phyloP scores from a whole-genome alignment of 2,329 filamentous ascomycete species.

The Myriosclerotinia scirpicola region DNA sequence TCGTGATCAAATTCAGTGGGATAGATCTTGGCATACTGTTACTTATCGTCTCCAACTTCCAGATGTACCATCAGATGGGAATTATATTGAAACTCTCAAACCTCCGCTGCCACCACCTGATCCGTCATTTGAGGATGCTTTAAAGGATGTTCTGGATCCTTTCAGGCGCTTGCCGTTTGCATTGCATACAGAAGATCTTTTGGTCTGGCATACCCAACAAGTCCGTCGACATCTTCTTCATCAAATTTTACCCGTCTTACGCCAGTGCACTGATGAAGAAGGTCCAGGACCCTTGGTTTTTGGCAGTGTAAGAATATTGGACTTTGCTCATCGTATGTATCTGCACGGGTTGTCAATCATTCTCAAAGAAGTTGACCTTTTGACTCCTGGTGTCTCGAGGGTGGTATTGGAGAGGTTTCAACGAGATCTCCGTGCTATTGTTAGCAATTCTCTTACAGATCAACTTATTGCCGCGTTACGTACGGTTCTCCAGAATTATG shows the following conservation, averaged over 20 bases:
- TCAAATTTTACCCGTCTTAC: conserved; percentile 57
- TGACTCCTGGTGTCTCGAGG: conserved; percentile 40
- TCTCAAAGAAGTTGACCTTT: conserved; percentile 46
- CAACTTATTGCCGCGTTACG: conserved; percentile 55
- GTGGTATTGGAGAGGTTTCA: conserved; percentile 53
- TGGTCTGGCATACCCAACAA: conserved; percentile 62
- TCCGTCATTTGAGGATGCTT: conserved; percentile 49
- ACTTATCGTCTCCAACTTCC: conserved; percentile 58
- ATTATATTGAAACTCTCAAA: conserved; percentile 28
- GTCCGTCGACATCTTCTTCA: conserved; percentile 60
- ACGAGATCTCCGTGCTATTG: conserved; percentile 62
- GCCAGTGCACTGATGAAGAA: conserved; percentile 43
- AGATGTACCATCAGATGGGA: conserved; percentile 51
- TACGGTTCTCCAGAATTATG: conserved; percentile 54
- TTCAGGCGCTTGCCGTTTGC: conserved; percentile 49
- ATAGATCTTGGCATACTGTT: conserved; percentile 62
- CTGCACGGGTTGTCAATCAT: conserved; percentile 55
- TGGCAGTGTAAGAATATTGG: conserved; percentile 57
- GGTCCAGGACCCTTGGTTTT: conserved; percentile 49
- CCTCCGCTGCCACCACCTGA: conserved; percentile 38
- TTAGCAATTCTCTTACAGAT: conserved; percentile 61
- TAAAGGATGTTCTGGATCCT: conserved; percentile 55
- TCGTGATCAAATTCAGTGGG: conserved; percentile 53
- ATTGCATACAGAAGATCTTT: conserved; percentile 54
- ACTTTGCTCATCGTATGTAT: conserved; percentile 59